Evolutionary conservation across 352 stramenopile genomes (phyloP).

Genomic region (Pythium apleroticum): DNA sequence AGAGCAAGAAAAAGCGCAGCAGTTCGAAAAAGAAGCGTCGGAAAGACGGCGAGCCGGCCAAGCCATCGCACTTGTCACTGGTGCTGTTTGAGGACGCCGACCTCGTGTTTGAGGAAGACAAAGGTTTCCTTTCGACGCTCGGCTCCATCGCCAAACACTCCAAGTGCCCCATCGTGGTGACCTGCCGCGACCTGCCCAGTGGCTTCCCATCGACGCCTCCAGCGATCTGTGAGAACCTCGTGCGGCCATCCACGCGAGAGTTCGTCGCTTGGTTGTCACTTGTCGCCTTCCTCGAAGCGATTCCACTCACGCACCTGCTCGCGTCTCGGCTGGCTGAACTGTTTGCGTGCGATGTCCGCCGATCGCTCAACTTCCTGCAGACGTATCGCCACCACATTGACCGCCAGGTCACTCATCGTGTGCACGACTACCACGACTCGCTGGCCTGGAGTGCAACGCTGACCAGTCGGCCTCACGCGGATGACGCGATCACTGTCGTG

Average conservation of each 20-base stretch:
- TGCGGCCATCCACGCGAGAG: conserved; percentile 48
- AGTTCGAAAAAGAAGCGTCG: conserved; percentile 22
- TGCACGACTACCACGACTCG: conserved; percentile 4
- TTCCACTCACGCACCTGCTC: conserved; percentile 39
- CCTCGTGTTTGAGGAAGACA: conserved; percentile 79
- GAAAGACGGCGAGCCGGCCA: conserved; percentile 6
- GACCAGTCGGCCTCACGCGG: not conserved
- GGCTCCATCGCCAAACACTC: conserved; percentile 79
- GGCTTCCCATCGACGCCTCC: conserved; percentile 54
- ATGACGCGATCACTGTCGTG: conserved; percentile 3
- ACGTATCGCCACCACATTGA: conserved; percentile 32
- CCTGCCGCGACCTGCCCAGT: conserved; percentile 59
- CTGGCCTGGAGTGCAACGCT: conserved; percentile 9
- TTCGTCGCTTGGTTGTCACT: conserved; percentile 71
- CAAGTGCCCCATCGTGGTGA: conserved; percentile 81
- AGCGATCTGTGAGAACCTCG: conserved; percentile 39
- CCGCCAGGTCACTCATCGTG: not conserved
- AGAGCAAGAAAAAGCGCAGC: conserved; percentile 28
- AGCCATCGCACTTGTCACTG: conserved; percentile 59
- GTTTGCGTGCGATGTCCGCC: conserved; percentile 66
- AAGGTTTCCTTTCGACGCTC: conserved; percentile 68
- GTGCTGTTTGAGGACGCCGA: conserved; percentile 87
- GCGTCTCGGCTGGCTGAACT: conserved; percentile 47
- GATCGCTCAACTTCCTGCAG: conserved; percentile 73
- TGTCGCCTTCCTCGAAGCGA: conserved; percentile 53